These are phyloP conservation scores for Calonectria hongkongensis DNA, from an alignment of 2,329 filamentous ascomycete species.

Conservation along the genomic window DNA sequence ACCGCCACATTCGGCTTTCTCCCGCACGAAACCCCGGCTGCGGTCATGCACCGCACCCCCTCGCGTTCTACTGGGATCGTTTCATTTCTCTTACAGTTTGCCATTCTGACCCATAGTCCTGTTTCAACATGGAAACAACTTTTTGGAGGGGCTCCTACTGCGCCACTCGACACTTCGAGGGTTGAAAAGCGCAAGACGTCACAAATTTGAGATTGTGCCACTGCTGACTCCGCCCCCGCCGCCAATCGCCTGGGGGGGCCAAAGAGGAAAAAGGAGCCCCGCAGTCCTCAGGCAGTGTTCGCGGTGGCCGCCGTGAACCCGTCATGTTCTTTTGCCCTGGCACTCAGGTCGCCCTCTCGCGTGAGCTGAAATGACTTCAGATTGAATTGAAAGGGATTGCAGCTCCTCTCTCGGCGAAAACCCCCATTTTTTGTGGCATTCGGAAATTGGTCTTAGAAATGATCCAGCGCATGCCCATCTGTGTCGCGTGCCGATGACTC, in stretches of 20 bases:
- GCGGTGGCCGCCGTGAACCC: neutral
- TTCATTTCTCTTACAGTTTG: too few relatives aligned
- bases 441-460: neutral
- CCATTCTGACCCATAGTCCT: too few relatives aligned
- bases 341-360: neutral
- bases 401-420: neutral
- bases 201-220: neutral
- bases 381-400: neutral
- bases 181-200: too few relatives aligned
- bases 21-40: neutral
- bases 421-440: neutral
- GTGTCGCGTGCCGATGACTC: neutral
- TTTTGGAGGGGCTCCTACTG: neutral
- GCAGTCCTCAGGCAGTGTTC: neutral
- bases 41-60: neutral
- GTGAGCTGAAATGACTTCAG: neutral
- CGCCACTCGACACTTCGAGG: neutral
- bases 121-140: too few relatives aligned
- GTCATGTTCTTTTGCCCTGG: neutral
- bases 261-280: slow-evolving; percentile 5
- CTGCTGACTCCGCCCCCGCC: neutral
- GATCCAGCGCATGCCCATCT: neutral
- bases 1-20: neutral
- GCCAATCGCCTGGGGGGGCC: neutral
- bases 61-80: neutral